Evolutionary conservation across 2,329 filamentous ascomycete species (phyloP), one percentile per base, ranked within the genome.

Genomic region (Fusarium agapanthi): DNA sequence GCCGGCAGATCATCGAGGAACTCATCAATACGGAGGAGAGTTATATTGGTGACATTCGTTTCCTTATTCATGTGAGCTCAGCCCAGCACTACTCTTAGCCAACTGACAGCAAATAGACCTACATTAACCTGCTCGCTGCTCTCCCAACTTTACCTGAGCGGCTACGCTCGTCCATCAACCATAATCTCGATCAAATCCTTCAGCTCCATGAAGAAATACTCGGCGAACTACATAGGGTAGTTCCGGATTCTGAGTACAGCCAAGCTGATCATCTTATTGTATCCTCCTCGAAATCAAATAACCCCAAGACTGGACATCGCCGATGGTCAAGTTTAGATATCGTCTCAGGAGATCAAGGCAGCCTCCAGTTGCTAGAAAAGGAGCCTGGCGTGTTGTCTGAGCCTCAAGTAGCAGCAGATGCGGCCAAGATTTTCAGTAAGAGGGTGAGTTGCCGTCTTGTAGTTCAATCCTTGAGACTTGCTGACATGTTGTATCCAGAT

Each of bases 21-120:
- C 85, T 98, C 56, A 90, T 98, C 68, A 88, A 84, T 63, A 97
- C 95, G 0, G 96, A 98, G 81, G 93, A 96, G 79, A 90, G 92
- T 77, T 98, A 98, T 79, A 91, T 98, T 75, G 90, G 91, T 22
- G 95, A 97, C 77, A 82, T 98, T 65, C 94, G 94, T 76, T 94
- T 96, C 73, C 85, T 98, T 66, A 92, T 93, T 79, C 95, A 97
- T 82, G 95, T 95, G 84, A 79, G 90, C 77, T 44, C 13, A 28
- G 11, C 34, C 18, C 38, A 20, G 6, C 44, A 15, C 12, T 32
- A 9, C 34, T n/a, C 16, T 24, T 34, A 7, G 13, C 15, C 22
- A 20, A 38, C 66, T 80, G 47, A 80, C 71, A 80, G 18, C 4
- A 20, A 13, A 14, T 10, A 94, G 92, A 88, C 93, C 28, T 93